Base-by-base conservation (phyloP, 2,329 filamentous ascomycete genomes). In the Pseudogymnoascus sp. region DNA sequence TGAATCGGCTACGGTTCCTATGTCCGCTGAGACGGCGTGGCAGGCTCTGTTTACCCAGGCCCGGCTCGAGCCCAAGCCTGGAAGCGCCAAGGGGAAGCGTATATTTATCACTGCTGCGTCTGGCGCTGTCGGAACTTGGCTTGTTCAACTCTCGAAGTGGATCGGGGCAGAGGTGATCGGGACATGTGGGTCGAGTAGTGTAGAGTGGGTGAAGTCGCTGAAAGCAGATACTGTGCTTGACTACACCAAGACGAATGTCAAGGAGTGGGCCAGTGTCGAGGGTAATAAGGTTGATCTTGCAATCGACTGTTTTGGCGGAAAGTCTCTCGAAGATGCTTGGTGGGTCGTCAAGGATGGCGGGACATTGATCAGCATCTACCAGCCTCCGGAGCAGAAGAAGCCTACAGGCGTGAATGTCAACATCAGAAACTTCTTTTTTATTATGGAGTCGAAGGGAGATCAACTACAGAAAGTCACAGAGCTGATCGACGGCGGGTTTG, bases 61-160 rank as follows among this genome's bases (percentile, higher is more conserved):
- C 1, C 72, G 73, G 31, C n/a, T 74, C n/a, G 61, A 64, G 14
- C 67, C 62, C 5, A 34, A 68, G n/a, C 67, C 62, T 5, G 64
- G 64, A 2, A 65, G 66, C 18, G 70, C 69, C 66, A 65, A 65
- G 16, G 71, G 70, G 7, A 78, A 77, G 68, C 68, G 73, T 18
- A 69, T 81, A 2, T 72, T 79, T 14, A 69, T 81, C 12, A 79
- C 75, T 3, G 79, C 73, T 57, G 78, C 78, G 1, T 75, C 77
- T 4, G 78, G 79, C 1, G 73, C 74, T 2, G 77, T 79, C 1
- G 79, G 79, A 4, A 70, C 75, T 36, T 80, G 77, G 78, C 69
- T 74, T 29, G 71, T 78, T 59, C 78, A 79, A 70, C 67, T 78
- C 36, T 75, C 77, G 10, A 71, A 71, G 57, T 66, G 70, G 63